phyloP scores from a whole-genome alignment of 2,329 filamentous ascomycete genomes.

The Calonectria naviculata region DNA sequence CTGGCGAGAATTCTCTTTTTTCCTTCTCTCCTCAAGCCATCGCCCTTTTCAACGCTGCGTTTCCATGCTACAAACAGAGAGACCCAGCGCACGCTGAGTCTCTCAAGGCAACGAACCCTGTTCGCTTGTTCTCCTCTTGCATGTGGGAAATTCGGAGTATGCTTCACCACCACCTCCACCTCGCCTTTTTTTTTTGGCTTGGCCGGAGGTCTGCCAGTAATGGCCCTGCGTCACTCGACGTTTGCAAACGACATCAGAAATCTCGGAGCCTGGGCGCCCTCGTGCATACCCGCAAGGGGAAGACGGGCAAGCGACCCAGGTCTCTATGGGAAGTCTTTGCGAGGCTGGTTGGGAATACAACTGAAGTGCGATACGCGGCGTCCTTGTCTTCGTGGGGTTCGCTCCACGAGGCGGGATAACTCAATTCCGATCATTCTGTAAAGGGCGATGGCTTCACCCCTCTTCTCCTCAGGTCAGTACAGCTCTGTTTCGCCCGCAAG shows the following conservation, averaged over 20 bases:
- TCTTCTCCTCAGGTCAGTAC: conserved; percentile 45
- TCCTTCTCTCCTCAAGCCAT: conserved; percentile 65
- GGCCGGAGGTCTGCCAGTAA: conserved; percentile 77
- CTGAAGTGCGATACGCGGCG: conserved; percentile 98
- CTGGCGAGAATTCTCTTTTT: conserved; percentile 8
- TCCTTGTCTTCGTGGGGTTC: conserved; percentile 46
- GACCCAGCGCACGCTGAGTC: conserved; percentile 20
- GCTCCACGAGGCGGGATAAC: conserved; percentile 61
- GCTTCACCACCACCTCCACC: conserved; percentile 68
- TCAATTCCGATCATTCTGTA: conserved; percentile 95
- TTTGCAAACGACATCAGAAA: conserved; percentile 95
- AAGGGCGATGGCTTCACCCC: conserved; percentile 72
- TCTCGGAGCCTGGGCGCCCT: conserved; percentile 65
- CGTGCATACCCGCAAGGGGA: conserved; percentile 29
- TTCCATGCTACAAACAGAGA: conserved; percentile 91
- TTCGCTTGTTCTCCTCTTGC: conserved; percentile 52
- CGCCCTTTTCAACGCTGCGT: conserved; percentile 92
- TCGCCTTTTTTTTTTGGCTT: background rate
- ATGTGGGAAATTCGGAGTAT: conserved; percentile 99
- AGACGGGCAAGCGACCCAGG: conserved; percentile 32
- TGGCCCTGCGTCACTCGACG: conserved; percentile 86
- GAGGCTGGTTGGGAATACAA: conserved; percentile 79
- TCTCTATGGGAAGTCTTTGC: conserved; percentile 93
- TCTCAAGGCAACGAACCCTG: conserved; percentile 38
- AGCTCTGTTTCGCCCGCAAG: background rate